Conservation (phyloP, 768 basidiomycete genomes). For the Chalciporus piperatus region DNA sequence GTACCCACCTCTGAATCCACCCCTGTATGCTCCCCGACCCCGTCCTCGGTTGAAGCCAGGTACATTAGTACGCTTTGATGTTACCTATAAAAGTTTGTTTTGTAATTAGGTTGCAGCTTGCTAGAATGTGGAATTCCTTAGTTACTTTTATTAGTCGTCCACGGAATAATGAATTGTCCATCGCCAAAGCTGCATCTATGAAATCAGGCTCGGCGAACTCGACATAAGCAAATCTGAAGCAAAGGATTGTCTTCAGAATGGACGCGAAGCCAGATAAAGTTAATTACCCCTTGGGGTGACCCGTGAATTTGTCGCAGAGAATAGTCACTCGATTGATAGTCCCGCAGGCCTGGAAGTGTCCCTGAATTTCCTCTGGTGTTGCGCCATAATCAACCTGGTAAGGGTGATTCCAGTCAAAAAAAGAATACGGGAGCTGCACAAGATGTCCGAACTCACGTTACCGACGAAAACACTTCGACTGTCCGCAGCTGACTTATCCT, state of each 20-base stretch:
- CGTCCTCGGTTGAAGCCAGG: conserved; percentile 88
- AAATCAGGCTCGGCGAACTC: conserved; percentile 94
- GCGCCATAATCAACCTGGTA: conserved; percentile 92
- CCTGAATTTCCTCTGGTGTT: conserved; percentile 97
- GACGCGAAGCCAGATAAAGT: conserved; percentile 16
- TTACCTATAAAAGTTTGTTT: conserved; percentile 60
- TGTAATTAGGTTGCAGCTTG: neutral
- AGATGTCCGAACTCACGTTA: conserved; percentile 63
- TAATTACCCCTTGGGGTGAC: conserved; percentile 93
- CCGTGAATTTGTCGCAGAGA: conserved; percentile 99
- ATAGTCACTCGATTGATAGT: conserved; percentile 99
- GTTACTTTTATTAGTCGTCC: conserved; percentile 89
- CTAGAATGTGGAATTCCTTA: neutral
- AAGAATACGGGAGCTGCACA: conserved; percentile 1
- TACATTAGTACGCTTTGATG: conserved; percentile 92
- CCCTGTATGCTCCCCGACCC: conserved; percentile 66
- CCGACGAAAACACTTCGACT: conserved; percentile 90
- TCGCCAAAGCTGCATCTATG: conserved; percentile 84
- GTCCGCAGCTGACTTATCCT: conserved; percentile 82
- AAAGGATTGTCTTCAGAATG: conserved; percentile 8
- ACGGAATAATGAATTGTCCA: conserved; percentile 96
- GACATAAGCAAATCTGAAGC: conserved; percentile 88
- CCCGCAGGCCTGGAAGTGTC: conserved; percentile 95
- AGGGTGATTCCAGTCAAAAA: conserved; percentile 11
- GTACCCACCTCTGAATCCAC: conserved; percentile 60